Evolutionary conservation across 2,329 filamentous ascomycete species (phyloP).

Genomic region (Fusarium brachygibbosum): DNA sequence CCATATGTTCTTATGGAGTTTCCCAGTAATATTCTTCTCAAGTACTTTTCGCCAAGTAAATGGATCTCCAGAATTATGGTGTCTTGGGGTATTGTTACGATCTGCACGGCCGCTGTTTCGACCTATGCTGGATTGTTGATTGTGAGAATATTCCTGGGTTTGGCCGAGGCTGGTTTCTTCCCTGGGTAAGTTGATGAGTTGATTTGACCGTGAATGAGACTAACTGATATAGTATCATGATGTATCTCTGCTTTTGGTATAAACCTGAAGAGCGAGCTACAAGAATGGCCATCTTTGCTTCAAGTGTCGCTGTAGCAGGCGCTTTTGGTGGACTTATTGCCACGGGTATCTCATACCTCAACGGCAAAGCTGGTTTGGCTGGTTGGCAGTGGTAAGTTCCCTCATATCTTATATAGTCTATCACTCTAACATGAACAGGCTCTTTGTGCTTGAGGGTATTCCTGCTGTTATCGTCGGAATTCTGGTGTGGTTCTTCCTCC

Average conservation of each 20-base stretch:
- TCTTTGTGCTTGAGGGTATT: conserved; percentile 69
- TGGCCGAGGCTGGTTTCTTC: conserved; percentile 66
- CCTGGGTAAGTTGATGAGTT: conserved; percentile 52
- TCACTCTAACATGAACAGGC: conserved; percentile 56
- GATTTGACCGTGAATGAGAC: neutral
- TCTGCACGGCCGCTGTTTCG: conserved; percentile 61
- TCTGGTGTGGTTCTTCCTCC: conserved; percentile 51
- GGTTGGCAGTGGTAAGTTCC: conserved; percentile 63
- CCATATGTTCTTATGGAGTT: conserved; percentile 52
- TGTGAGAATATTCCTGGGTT: conserved; percentile 64
- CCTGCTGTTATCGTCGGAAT: conserved; percentile 51
- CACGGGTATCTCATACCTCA: conserved; percentile 61
- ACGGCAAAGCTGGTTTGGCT: conserved; percentile 61
- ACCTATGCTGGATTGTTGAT: conserved; percentile 63
- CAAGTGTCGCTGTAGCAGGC: conserved; percentile 68
- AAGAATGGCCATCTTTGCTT: conserved; percentile 71
- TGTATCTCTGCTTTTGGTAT: conserved; percentile 74
- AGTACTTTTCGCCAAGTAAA: conserved; percentile 54
- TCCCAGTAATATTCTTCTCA: conserved; percentile 53
- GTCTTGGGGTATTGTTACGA: conserved; percentile 64
- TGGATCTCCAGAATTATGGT: conserved; percentile 58
- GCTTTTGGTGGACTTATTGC: conserved; percentile 73
- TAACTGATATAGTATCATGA: conserved; percentile 57
- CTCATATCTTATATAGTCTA: fast-evolving
- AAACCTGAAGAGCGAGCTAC: conserved; percentile 70